Evolutionary conservation across 345 rosid species (phyloP), one percentile per base, ranked within the genome.

Genomic region (Populus alba): DNA sequence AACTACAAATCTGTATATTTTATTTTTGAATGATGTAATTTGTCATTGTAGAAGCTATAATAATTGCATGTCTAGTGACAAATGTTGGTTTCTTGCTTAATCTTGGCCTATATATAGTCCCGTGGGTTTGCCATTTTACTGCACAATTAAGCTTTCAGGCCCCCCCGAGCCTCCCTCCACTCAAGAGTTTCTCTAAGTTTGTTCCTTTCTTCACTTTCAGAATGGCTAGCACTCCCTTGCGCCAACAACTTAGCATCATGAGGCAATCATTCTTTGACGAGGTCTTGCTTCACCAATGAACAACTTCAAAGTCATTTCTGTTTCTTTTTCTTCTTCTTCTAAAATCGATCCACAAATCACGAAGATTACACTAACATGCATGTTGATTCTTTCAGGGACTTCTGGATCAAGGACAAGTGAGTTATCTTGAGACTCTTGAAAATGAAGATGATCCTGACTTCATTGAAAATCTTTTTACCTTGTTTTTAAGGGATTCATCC

Each of bases 371-470:
- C 55, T 49, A 49, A 49, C 8, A 5, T 61, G 5, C 15, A 22
- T 62, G 67, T 65, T 65, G 6, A 0, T 41, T 69, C 4, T 69
- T 39, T 2, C 29, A 69, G 72, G 43, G 72, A 69, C 6, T 69
- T 41, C 20, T 69, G 49, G 72, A 69, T 27, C 7, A 69, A 0
- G 16, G 23, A 5, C 43, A 37, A 12, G 49, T 41, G 55, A 49
- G 22, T 39, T 25, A 39, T 13, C 18, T 69, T 0, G 72, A 69
- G 72, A 39, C 23, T n/a, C 72, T 69, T 41, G 72, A 69, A 69
- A 12, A 20, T 22, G 49, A 69, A 16, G 72, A 69, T 69, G 25
- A 69, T 69, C 72, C 72, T 39, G 53, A 69, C 43, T 69, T 69
- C 43, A 47, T 69, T 23, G 53, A 69, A 39, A 27, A 39, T 41